These are phyloP conservation scores for Colletotrichum limetticola DNA, from an alignment of 2,329 filamentous ascomycete genomes.

Conservation along the genomic window DNA sequence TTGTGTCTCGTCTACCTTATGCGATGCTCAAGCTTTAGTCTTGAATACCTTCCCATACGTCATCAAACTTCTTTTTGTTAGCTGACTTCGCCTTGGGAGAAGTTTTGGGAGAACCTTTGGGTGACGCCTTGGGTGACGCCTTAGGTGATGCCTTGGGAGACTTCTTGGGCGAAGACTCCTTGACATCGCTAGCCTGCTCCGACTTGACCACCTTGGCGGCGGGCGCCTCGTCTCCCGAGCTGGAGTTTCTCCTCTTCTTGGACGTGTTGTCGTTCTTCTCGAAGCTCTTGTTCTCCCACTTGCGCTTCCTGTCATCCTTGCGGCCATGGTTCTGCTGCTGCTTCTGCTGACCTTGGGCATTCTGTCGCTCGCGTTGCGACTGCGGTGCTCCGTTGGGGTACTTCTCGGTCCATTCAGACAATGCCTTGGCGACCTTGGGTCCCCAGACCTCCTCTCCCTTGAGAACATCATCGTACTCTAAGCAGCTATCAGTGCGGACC, in stretches of 20 bases:
- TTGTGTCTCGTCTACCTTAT: neutral
- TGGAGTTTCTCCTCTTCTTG: constrained; percentile 34
- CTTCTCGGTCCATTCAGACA: constrained; percentile 52
- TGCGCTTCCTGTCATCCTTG: constrained; percentile 35
- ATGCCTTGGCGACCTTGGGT: constrained; percentile 70
- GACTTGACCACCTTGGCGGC: constrained; percentile 19
- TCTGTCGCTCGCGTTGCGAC: constrained; percentile 33
- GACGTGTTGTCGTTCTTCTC: constrained; percentile 10
- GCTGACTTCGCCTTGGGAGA: constrained; percentile 23
- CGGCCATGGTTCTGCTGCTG: constrained; percentile 23
- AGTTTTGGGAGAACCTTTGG: constrained; percentile 14
- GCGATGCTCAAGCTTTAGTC: constrained; percentile 7
- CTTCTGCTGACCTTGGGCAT: constrained; percentile 16
- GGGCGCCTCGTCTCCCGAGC: constrained; percentile 32
- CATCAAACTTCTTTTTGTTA: constrained; percentile 13
- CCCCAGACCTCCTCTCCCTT: constrained; percentile 86
- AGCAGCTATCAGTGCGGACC: constrained; percentile 74
- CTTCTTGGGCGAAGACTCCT: constrained; percentile 9
- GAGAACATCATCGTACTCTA: constrained; percentile 82
- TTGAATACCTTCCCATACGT: neutral
- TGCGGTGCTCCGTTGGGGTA: constrained; percentile 39
- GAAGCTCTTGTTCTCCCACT: constrained; percentile 25
- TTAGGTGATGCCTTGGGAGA: constrained; percentile 17
- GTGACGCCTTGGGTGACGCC: constrained; percentile 18
- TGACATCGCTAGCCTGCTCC: neutral